Evolutionary conservation across 2,329 filamentous ascomycete species (phyloP), one percentile per base, ranked within the genome.

Genomic region (Harringtonia lauricola): DNA sequence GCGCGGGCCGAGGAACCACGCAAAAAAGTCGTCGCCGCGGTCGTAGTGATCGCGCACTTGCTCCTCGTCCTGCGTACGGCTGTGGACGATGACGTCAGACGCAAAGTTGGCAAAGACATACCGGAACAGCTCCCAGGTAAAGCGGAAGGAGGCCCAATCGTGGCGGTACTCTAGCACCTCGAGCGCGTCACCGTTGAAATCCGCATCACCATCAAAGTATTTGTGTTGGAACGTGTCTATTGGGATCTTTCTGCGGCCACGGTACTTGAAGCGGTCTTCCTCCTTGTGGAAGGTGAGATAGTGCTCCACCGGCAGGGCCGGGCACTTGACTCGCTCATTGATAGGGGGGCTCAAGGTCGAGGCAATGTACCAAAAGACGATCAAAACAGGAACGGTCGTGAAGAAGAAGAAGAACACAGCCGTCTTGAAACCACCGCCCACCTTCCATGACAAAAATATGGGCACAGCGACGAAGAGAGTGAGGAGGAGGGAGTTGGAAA

Each of bases 21-120:
- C 83, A 72, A 96, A 98, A 69, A 95, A 95, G 67, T 96, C 92
- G 63, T 98, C 88, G 59, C 90, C 92, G 52, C 88, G 83, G 73
- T 96, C 92, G 67, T 98, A 96, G 71, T 95, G 88, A 64, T 89
- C 87, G 60, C 89, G 87, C 46, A 96, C 89, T 68, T 96, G 90
- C 66, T 96, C 90, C 75, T 95, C 89, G 56, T 96, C 90, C 24
- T 26, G 24, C 24, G 24, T 10, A 6, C 24, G 18, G 18, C 24
- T 26, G 72, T 96, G 90, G 74, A 95, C 81, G 56, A 95, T 82
- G 50, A 94, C 76, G 64, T 95, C 90, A 38, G 86, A 86, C 51
- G 94, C 79, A 71, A 95, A 86, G 62, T 80, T 81, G 49, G 86
- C 81, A 55, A 96, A 69, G 67, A 96, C 89, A 69, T 81, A 89